phyloP scores from a whole-genome alignment of 352 stramenopile genomes.

The Phytophthora podocarpi region DNA sequence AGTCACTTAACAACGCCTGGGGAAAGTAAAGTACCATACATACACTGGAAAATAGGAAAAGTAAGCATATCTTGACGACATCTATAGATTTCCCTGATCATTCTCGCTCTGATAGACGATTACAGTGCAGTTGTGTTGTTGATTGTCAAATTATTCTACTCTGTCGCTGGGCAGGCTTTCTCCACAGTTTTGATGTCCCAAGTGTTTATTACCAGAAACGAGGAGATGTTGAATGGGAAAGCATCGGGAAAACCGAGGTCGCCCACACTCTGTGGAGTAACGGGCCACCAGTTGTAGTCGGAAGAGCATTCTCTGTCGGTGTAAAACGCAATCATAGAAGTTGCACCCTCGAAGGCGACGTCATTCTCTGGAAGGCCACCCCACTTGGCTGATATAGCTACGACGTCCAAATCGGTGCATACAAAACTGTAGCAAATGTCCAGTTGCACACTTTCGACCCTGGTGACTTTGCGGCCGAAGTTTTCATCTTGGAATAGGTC shows the following conservation, averaged over 20 bases:
- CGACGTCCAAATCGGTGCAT: neutral
- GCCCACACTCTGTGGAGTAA: neutral
- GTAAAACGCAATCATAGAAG: neutral
- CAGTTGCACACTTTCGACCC: constrained; percentile 1
- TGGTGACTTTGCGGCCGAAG: constrained; percentile 8
- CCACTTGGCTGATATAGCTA: constrained; percentile 5
- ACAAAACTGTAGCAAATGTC: constrained; percentile 16
- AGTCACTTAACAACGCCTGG: too few species aligned
- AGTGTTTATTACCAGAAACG: too few species aligned
- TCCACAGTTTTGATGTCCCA: too few species aligned
- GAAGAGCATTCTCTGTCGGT: neutral
- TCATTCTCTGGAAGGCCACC: constrained; percentile 3
- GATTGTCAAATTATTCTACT: too few species aligned
- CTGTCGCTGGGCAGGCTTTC: too few species aligned
- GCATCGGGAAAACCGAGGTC: neutral
- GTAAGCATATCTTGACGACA: too few species aligned
- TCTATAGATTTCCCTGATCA: too few species aligned
- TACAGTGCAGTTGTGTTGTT: too few species aligned
- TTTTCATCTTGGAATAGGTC: constrained; percentile 14
- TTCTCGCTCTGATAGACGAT: too few species aligned
- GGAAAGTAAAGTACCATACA: too few species aligned
- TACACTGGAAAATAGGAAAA: too few species aligned
- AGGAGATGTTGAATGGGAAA: neutral
- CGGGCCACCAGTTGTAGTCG: neutral
- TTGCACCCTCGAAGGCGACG: neutral